Evolutionary conservation across 2,329 filamentous ascomycete species (phyloP).

Genomic region (Scytalidium sp.): DNA sequence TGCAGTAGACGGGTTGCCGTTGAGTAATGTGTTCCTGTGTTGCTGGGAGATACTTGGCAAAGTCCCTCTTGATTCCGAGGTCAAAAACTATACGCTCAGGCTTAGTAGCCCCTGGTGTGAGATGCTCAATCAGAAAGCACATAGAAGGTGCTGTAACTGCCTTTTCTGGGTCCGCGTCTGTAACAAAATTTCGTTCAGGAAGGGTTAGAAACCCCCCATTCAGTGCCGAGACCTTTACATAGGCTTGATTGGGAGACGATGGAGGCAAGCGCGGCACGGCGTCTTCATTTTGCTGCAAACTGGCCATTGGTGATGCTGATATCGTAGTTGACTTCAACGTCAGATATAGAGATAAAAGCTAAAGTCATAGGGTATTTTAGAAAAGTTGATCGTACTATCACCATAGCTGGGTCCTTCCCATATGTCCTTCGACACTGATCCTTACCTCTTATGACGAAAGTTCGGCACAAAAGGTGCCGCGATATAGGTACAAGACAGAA

Average conservation of each 20-base stretch:
- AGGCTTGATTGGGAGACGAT: slow-evolving; percentile 11
- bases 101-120: slow-evolving; percentile 19
- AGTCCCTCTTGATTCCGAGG: slow-evolving; percentile 46
- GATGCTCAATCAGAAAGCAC: slow-evolving; percentile 49
- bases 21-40: slow-evolving; percentile 42
- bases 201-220: slow-evolving; percentile 41
- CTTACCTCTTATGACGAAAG: background rate
- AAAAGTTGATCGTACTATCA: background rate
- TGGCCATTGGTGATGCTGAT: background rate
- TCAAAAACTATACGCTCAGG: slow-evolving; percentile 42
- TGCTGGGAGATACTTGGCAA: slow-evolving; percentile 37
- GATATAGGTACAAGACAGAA: background rate
- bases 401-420: background rate
- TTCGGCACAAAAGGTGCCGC: background rate
- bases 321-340: no score
- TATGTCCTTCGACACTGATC: background rate
- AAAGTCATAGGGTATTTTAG: background rate
- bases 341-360: no score
- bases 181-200: slow-evolving; percentile 43
- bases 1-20: slow-evolving; percentile 40
- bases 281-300: background rate
- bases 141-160: slow-evolving; percentile 48
- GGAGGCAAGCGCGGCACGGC: slow-evolving; percentile 3
- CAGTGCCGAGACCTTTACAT: slow-evolving; percentile 34
- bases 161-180: slow-evolving; percentile 38